Base-by-base conservation (phyloP, 768 basidiomycete genomes). In the Paxillus ammoniavirescens region DNA sequence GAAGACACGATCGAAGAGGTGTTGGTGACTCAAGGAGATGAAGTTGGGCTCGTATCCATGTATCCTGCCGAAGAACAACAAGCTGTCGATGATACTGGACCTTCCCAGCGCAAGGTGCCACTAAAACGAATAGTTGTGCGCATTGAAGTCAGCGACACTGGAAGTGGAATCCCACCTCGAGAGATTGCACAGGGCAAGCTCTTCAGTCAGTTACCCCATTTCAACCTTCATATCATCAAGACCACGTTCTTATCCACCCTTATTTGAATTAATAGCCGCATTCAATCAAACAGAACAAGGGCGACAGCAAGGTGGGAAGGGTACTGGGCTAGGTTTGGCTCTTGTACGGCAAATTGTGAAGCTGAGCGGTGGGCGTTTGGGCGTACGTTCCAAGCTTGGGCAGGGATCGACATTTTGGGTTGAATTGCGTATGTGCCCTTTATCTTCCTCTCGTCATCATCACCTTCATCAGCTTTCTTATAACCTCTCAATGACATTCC, bases 371-470 rank as follows among this genome's bases (percentile, higher is more conserved):
- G 90, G 90, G 17, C 78, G 89, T 47, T 71, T 91, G 28, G 89
- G 85, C n/a, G 78, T 86, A n/a, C 73, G 70, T 55, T 83, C 81
- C 15, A 82, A 84, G 65, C 72, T 81, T 1, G 79, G 81, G 8
- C 75, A 81, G 60, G 93, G 93, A 14, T 90, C 86, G 35, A 91
- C 87, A 36, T 95, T 94, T 73, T 94, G 92, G 93, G 87, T 91
- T 8, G 90, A 91, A 66, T 68, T 91, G 35, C 86, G 75, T 79
- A 64, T 57, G 77, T 72, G 5, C 42, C 42, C 38, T 46, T 49
- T 42, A 59, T 64, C 47, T 55, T 40, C 46, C 37, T 59, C 54
- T 41, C 45, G 12, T 52, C 28, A 52, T 17, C 54, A 44, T 48
- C 33, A 52, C 36, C 47, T 55, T 55, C 42, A 56, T 48, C 50